These are phyloP conservation scores for Exophiala phaeomuriformis DNA, from an alignment of 2,329 filamentous ascomycete species.

Conservation along the genomic window DNA sequence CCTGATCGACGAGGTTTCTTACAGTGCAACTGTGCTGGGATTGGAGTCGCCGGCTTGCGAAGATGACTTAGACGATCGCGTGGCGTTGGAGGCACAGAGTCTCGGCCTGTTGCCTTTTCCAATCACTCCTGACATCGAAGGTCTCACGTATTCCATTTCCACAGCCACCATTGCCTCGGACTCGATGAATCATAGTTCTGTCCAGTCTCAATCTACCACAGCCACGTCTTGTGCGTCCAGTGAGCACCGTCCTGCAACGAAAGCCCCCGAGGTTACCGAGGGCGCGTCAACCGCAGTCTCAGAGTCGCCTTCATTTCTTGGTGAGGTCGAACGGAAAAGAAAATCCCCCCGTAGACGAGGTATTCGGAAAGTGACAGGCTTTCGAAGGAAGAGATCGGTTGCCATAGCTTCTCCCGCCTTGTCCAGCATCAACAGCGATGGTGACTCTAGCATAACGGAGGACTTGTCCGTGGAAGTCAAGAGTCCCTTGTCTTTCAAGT, in stretches of 20 bases:
- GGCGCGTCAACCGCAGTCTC: constrained; percentile 5
- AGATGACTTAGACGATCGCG: constrained; percentile 33
- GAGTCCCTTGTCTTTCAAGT: constrained; percentile 20
- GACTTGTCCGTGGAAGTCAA: constrained; percentile 8
- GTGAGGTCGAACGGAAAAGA: constrained; percentile 18
- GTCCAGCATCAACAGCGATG: constrained; percentile 19
- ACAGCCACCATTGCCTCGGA: constrained; percentile 24
- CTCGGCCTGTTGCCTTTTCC: constrained; percentile 36
- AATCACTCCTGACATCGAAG: constrained; percentile 32
- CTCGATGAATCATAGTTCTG: constrained; percentile 18
- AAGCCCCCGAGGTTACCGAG: constrained; percentile 12
- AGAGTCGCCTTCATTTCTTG: constrained; percentile 1
- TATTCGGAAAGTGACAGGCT: constrained; percentile 23
- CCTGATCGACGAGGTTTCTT: constrained; percentile 34
- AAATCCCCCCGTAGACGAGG: constrained; percentile 22
- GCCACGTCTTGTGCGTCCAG: constrained; percentile 26
- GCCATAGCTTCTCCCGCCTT: constrained; percentile 15
- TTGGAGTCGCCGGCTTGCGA: constrained; percentile 34
- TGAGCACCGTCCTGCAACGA: constrained; percentile 20
- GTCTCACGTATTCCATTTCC: constrained; percentile 29
- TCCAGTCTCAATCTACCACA: constrained; percentile 27
- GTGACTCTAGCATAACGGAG: constrained; percentile 13
- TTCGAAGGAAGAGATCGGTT: constrained; percentile 22
- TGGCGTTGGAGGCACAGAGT: constrained; percentile 34
- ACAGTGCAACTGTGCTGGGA: constrained; percentile 34